A percentile compares a stretch with the other conserved stretches of the same genome.
Evolutionary conservation across 768 basidiomycete genomes (phyloP).

Genomic region (Gloeopeniophorella convolvens): DNA sequence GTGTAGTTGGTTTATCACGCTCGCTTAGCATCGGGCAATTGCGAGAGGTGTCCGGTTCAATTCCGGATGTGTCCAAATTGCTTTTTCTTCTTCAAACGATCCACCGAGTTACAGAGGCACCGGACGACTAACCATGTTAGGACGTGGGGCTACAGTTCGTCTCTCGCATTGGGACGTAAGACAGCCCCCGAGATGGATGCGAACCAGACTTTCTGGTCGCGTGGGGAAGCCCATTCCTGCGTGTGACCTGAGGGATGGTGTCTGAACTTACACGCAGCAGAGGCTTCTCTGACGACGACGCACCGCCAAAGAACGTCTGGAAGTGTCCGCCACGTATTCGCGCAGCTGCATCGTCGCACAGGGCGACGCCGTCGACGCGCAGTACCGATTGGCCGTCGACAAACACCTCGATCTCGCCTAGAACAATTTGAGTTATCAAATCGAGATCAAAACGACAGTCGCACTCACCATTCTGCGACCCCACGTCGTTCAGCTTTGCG

Average conservation of each 20-base stretch:
- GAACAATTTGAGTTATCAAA: not conserved
- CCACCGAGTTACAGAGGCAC: too few relatives aligned
- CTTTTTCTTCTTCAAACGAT: too few relatives aligned
- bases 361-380: slow-evolving; percentile 37
- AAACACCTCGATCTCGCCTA: slow-evolving; percentile 62
- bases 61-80: too few relatives aligned
- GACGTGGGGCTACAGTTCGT: too few relatives aligned
- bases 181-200: slow-evolving; percentile 47
- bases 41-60: too few relatives aligned
- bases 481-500: slow-evolving; percentile 62
- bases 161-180: too few relatives aligned
- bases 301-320: slow-evolving; percentile 76
- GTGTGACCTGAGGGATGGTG: slow-evolving; percentile 36
- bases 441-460: not conserved
- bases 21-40: too few relatives aligned
- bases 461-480: slow-evolving; percentile 47
- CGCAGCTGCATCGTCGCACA: slow-evolving; percentile 36
- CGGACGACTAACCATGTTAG: too few relatives aligned
- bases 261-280: not conserved
- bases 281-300: slow-evolving; percentile 8
- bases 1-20: too few relatives aligned
- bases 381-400: slow-evolving; percentile 57
- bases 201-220: slow-evolving; percentile 54
- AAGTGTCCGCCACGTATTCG: slow-evolving; percentile 65
- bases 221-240: slow-evolving; percentile 54